Base-by-base conservation (phyloP, 768 basidiomycete species). In the Trametes meyenii region DNA sequence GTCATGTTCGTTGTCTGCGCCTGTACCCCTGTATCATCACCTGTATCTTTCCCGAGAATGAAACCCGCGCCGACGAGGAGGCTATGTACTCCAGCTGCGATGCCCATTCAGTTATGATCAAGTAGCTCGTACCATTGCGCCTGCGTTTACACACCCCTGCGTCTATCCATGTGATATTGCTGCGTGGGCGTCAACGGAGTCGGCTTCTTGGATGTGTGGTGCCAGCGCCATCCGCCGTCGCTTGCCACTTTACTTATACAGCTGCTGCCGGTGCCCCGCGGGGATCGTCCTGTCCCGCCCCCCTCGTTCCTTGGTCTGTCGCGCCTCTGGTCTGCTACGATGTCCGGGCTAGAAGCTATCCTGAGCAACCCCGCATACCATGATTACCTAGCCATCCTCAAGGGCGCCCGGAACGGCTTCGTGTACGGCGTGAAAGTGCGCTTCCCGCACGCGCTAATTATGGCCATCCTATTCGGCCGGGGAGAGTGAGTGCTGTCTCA, bases 381-480 rank as follows among this genome's bases (percentile, higher is more conserved):
- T 72, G 95, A 97, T 72, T 87, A 90, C 68, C 84, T 98, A 46
- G 90, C 93, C 24, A 89, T 99, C 68, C 75, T 98, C 71, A 99
- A 99, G 74, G 96, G 97, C 45, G 92, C 94, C 35, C 84, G 93
- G 43, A 94, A 94, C 71, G 94, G 94, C 5, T 83, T 94, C 61
- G 90, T 94, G 10, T 95, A 94, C 67, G 93, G 93, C 39, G 90
- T 89, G 67, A 94, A 94, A 76, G 89, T 96, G 64, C 80, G 94
- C 44, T 96, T 96, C 69, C 96, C 96, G 40, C 96, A 98, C 82
- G 96, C 96, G 1, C 78, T 98, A 29, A 89, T 98, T 51, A 98
- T 98, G 96, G 90, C 94, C 23, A 84, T 97, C 62, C 79, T 98
- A 43, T 98, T 98, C 70, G 94, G 94, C 35, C 84, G 89, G 50